Evolutionary conservation across 1,284 basidiomycete species (phyloP), one percentile per base, ranked within the genome.

Genomic region (Cutaneotrichosporon cavernicola): DNA sequence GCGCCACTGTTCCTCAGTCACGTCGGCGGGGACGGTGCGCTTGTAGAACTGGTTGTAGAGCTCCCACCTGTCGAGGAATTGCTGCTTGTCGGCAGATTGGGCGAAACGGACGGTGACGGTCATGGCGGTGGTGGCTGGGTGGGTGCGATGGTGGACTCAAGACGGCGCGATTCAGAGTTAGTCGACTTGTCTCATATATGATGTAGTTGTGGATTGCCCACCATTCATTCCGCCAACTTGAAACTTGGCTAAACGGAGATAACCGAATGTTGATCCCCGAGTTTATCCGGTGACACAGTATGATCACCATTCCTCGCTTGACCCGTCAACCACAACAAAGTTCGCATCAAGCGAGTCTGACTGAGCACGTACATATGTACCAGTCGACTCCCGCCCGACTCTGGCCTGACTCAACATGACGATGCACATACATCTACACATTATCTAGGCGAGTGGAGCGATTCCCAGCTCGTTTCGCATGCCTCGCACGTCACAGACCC

Each of bases 41-140:
- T 65, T 65, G 67, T 68, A 68, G 62, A 65, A 68, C 32, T 55
- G 49, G 58, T 68, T 68, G 67, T 68, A 68, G 57, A 60, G 59
- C 11, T 68, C 56, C 67, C 67, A 68, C 38, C 47, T 59, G 53
- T 32, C 56, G 34, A 40, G 64, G 21, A 43, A 68, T 16, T 40
- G 47, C 14, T 52, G 31, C 53, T 68, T 57, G 64, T 68, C 67
- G 21, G n/a, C 49, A 18, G 60, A 59, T 16, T 58, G 22, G 46
- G 63, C 51, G 38, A 62, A 57, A 49, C 67, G 67, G 38, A 68
- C 57, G 30, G 60, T 52, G 47, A 66, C 49, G 32, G 62, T 56
- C 65, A 26, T 26, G 26, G 26, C 26, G 26, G 26, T 26, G 26
- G 26, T 26, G 26, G 26, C 26, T 51, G 14, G 50, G 6, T 26